Evolutionary conservation across 2,329 filamentous ascomycete genomes (phyloP), one percentile per base, ranked within the genome.

Genomic region (Teratosphaeria epicoccoides): DNA sequence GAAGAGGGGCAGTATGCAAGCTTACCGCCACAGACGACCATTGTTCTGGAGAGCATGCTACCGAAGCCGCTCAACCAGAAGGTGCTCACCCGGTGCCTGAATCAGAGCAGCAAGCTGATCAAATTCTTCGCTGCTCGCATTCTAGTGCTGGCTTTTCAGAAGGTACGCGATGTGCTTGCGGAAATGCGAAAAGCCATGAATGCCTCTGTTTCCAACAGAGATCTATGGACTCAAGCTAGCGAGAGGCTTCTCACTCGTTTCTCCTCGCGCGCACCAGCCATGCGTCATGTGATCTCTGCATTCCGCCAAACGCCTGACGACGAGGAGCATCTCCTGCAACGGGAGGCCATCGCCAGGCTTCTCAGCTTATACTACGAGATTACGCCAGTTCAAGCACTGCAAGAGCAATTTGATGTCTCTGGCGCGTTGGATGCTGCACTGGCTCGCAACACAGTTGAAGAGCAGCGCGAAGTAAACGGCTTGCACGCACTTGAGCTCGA

Each of bases 341-440:
- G 85, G 53, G 87, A 94, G 62, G 83, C 87, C 22, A 77, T 84
- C n/a, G 85, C 85, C 53, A 84, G 87, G 58, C 72, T 96, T 20
- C 70, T 98, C 37, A 78, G 82, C 14, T 76, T 90, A n/a, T 97
- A 94, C 70, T 94, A 94, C 65, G 83, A 90, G 64, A 76, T 87
- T 2, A 77, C 88, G 7, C 90, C 93, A 1, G 83, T 87, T 54
- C 74, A 87, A 23, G 88, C 89, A 1, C 75, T 94, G 12, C 83
- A 85, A 57, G 85, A 89, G 59, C 93, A 86, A 58, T 93, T 96
- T 62, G 93, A 97, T 63, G 84, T 95, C 3, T 93, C 91, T 0
- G 73, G 85, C 0, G 77, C 85, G 20, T 76, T 98, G 14, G 82
- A 84, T 6, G 79, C 82, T 53, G 78, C 83, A 1, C 72, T 97